Percentiles rank a stretch among this genome's conserved stretches.
phyloP scores from a whole-genome alignment of 176 grass and related monocot genomes.

The Ampelocalamus luodianensis region DNA sequence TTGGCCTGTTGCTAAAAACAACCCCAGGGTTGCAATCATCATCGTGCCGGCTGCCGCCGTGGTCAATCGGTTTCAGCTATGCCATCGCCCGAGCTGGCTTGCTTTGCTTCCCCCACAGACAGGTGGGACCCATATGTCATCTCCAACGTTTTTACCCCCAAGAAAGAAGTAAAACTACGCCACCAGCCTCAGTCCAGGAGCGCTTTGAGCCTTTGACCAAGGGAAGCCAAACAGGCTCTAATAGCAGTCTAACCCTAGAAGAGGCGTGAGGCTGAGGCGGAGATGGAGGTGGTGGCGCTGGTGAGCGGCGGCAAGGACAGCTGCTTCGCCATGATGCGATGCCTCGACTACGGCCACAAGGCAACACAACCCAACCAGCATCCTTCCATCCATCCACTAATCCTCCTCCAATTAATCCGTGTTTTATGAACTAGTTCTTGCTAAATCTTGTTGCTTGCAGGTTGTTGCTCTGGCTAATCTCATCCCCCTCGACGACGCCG shows the following conservation, averaged over 20 bases:
- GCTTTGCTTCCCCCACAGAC: too few species aligned
- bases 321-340: constrained; percentile 98
- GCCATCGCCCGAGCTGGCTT: too few species aligned
- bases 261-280: constrained; percentile 13
- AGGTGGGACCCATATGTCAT: not conserved
- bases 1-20: not conserved
- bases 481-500: constrained; percentile 70
- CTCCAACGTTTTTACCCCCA: not conserved
- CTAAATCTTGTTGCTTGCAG: constrained; percentile 38
- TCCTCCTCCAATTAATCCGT: not conserved
- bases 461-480: constrained; percentile 88
- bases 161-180: not conserved
- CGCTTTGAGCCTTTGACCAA: constrained; percentile 17
- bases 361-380: constrained; percentile 8
- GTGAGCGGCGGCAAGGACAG: constrained; percentile 98
- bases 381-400: not conserved
- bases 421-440: not conserved
- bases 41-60: not conserved
- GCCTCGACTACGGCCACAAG: constrained; percentile 91
- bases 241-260: constrained; percentile 26
- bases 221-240: not conserved
- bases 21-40: too few species aligned
- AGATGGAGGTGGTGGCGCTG: constrained; percentile 96
- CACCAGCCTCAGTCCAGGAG: not conserved
- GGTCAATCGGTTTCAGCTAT: not conserved